These are phyloP conservation scores for Glarea lozoyensis DNA, from an alignment of 495 filamentous ascomycete genomes.

Conservation along the genomic window DNA sequence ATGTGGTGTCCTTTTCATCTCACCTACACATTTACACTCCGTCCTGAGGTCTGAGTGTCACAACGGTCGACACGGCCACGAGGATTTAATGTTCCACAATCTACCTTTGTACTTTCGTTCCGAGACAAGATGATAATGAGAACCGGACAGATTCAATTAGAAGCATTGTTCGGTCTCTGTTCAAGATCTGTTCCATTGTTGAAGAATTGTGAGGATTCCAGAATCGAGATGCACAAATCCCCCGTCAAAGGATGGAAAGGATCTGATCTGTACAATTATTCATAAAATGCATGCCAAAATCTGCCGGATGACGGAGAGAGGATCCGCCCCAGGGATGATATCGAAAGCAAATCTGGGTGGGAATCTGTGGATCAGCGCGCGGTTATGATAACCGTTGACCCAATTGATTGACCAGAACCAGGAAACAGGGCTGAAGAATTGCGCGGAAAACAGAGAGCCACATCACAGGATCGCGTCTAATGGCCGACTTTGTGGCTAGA, in stretches of 20 bases:
- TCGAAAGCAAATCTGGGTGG: background rate
- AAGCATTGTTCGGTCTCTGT: too few species aligned
- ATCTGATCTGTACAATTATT: constrained; percentile 2
- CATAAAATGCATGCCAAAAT: background rate
- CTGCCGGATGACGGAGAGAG: background rate
- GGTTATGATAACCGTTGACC: background rate
- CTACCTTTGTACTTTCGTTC: too few species aligned
- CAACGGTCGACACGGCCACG: too few species aligned
- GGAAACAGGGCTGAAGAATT: constrained; percentile 9
- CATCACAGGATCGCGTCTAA: constrained; percentile 6
- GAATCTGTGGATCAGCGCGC: constrained; percentile 3
- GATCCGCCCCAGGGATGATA: constrained; percentile 11
- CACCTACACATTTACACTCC: constrained; percentile 2
- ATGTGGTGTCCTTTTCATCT: constrained; percentile 1
- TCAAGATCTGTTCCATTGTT: too few species aligned
- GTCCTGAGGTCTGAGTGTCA: constrained; percentile 6
- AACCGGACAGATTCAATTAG: too few species aligned
- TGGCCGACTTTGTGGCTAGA: constrained; percentile 4
- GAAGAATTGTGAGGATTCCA: too few species aligned
- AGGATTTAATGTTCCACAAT: too few species aligned
- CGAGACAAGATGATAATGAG: too few species aligned
- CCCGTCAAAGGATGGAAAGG: too few species aligned
- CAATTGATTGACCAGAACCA: constrained; percentile 14
- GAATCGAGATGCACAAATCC: too few species aligned
- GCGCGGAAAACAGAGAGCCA: constrained; percentile 14